A percentile compares a stretch with the other conserved stretches of the same genome.
These are phyloP conservation scores for Pythium grandisporangium DNA, from an alignment of 352 stramenopile species.

Conservation along the genomic window DNA sequence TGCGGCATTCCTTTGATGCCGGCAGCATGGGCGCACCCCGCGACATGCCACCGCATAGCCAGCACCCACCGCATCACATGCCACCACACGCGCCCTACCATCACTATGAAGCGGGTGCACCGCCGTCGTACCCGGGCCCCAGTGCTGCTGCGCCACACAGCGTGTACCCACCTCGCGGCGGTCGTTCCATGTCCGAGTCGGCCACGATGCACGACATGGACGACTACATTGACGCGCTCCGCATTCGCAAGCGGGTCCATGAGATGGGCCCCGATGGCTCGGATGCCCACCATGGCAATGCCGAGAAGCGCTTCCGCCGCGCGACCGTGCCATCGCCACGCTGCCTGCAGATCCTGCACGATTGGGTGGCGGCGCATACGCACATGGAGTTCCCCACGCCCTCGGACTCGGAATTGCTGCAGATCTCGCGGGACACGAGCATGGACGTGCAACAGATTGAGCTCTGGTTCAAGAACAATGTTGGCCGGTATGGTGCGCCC, in stretches of 20 bases:
- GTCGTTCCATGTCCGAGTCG: conserved; percentile 65
- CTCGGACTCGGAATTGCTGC: conserved; percentile 55
- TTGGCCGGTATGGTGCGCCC: conserved; percentile 35
- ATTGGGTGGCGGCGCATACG: conserved; percentile 58
- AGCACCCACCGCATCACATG: conserved; percentile 5
- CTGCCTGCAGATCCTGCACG: conserved; percentile 66
- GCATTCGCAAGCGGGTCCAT: conserved; percentile 51
- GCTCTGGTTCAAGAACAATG: conserved; percentile 76
- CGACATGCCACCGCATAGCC: too few relatives aligned
- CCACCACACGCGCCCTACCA: conserved; percentile 7
- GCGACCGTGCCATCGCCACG: conserved; percentile 51
- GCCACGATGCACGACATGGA: conserved; percentile 33
- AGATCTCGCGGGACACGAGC: conserved; percentile 64
- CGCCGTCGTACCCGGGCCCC: conserved; percentile 1
- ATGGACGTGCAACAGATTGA: conserved; percentile 77
- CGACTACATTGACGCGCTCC: conserved; percentile 59
- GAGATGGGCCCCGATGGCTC: conserved; percentile 25
- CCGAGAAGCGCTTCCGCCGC: conserved; percentile 37
- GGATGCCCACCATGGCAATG: conserved; percentile 9
- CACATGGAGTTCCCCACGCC: conserved; percentile 60
- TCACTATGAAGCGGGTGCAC: conserved; percentile 15
- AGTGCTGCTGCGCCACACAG: conserved; percentile 1
- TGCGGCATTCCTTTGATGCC: conserved; percentile 64
- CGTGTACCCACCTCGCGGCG: conserved; percentile 24
- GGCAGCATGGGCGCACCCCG: conserved; percentile 39